These are phyloP conservation scores for Heterobasidion parviporum DNA, from an alignment of 1,284 basidiomycete species.

Conservation along the genomic window DNA sequence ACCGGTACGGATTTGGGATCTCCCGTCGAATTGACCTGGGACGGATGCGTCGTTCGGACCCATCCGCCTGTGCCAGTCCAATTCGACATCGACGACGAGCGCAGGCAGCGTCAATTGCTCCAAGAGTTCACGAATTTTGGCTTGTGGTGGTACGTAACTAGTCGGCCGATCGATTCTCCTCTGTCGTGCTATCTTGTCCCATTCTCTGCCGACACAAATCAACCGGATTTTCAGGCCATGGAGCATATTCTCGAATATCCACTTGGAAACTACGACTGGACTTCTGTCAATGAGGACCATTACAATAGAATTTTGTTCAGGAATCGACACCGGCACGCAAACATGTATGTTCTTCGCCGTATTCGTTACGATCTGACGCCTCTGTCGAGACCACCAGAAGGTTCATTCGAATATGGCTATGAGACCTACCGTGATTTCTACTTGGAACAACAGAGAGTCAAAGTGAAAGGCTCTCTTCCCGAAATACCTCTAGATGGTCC, in stretches of 20 bases:
- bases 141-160: slow-evolving; percentile 57
- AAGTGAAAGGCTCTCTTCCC: slow-evolving; percentile 30
- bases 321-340: slow-evolving; percentile 46
- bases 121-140: slow-evolving; percentile 54
- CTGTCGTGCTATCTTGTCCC: slow-evolving; percentile 59
- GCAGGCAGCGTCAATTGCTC: slow-evolving; percentile 39
- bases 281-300: slow-evolving; percentile 34
- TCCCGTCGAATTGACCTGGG: slow-evolving; percentile 31
- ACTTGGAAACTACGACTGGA: slow-evolving; percentile 47
- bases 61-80: slow-evolving; percentile 29
- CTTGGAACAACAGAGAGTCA: slow-evolving; percentile 34
- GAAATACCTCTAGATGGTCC: slow-evolving; percentile 46
- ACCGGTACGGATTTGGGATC: slow-evolving; percentile 48
- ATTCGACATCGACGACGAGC: slow-evolving; percentile 35
- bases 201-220: slow-evolving; percentile 30
- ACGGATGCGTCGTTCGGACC: slow-evolving; percentile 26
- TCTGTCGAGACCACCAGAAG: slow-evolving; percentile 40
- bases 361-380: slow-evolving; percentile 61
- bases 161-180: slow-evolving; percentile 38
- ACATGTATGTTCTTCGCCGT: slow-evolving; percentile 43
- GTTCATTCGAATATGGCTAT: slow-evolving; percentile 37
- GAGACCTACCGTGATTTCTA: slow-evolving; percentile 57
- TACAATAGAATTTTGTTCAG: slow-evolving; percentile 41
- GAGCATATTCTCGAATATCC: slow-evolving; percentile 37
- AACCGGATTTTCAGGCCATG: slow-evolving; percentile 53